Conservation (phyloP, 164 flowering plant genomes). For the Umbilicus rupestris region DNA sequence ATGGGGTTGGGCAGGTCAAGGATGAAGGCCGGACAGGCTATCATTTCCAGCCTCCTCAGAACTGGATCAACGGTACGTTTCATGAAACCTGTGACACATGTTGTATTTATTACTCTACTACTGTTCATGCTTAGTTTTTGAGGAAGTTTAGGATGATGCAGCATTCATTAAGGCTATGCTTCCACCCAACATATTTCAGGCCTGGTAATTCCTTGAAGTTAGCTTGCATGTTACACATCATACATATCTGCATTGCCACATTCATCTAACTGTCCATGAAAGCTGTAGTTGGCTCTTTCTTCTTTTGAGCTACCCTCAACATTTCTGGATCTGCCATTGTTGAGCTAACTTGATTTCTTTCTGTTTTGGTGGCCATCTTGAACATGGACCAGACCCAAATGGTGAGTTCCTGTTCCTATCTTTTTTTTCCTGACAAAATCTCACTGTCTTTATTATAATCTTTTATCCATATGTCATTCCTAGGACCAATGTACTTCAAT, state of each 20-base stretch:
- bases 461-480: neutral
- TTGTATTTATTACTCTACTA: too few species aligned
- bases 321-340: neutral
- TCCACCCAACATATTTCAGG: constrained; percentile 2
- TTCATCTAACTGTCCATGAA: too few species aligned
- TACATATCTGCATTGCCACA: too few species aligned
- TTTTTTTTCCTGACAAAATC: neutral
- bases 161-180: too few species aligned
- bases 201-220: neutral
- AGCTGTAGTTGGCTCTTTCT: too few species aligned
- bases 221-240: too few species aligned
- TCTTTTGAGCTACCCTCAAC: neutral
- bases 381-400: constrained; percentile 36
- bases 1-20: constrained; percentile 11
- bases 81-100: too few species aligned
- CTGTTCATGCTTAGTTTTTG: too few species aligned
- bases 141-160: too few species aligned
- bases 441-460: neutral
- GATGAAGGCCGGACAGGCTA: constrained; percentile 32
- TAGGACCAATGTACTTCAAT: constrained; percentile 51
- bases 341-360: neutral
- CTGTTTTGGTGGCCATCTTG: neutral
- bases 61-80: constrained; percentile 58
- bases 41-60: constrained; percentile 43
- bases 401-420: constrained; percentile 23